Base-by-base conservation (phyloP, 2,329 filamentous ascomycete genomes). In the Ampelomyces quisqualis region DNA sequence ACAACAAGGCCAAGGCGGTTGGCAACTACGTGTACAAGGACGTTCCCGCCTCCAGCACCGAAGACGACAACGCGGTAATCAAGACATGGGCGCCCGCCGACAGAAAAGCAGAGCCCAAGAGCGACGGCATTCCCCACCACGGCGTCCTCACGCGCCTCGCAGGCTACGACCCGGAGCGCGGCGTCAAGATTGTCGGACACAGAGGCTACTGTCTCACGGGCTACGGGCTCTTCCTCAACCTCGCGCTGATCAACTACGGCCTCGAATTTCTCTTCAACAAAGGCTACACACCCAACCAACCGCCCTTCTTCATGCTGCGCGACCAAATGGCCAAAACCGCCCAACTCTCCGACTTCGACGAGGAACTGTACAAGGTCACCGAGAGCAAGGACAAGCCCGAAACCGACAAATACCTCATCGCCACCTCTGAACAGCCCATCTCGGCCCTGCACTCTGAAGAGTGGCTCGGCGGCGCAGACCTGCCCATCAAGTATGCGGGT, bases 241-340 rank as follows among this genome's bases (percentile, higher is more conserved):
- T 93, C 66, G 93, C 93, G 1, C 78, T 98, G 36, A 84, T 96
- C 70, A 95, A 95, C 73, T 98, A 97, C 66, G 91, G 90, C 38
- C 77, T 96, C 33, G 86, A 95, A 62, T 97, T 95, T 69, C 81
- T 97, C 40, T 81, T 81, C 69, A 77, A 80, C 58, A 86, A 85
- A 69, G 90, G 86, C 41, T 95, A 90, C 71, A 89, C 79, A 20
- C 84, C 88, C 6, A 82, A 91, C 53, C 60, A 64, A 43, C 64
- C 91, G 2, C 59, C 60, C 13, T 64, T 60, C 48, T 62, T 98
- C 76, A 95, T 97, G 88, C 80, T 91, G 3, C 87, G 88, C 70
- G 88, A 95, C 35, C 85, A 89, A 68, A 98, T 98, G 93, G 90
- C 87, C 46, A 97, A 97, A 77, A 98, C 93, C 0, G 93, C 93